Base-by-base conservation (phyloP, 805 yeast species). In the Spathaspora passalidarum region DNA sequence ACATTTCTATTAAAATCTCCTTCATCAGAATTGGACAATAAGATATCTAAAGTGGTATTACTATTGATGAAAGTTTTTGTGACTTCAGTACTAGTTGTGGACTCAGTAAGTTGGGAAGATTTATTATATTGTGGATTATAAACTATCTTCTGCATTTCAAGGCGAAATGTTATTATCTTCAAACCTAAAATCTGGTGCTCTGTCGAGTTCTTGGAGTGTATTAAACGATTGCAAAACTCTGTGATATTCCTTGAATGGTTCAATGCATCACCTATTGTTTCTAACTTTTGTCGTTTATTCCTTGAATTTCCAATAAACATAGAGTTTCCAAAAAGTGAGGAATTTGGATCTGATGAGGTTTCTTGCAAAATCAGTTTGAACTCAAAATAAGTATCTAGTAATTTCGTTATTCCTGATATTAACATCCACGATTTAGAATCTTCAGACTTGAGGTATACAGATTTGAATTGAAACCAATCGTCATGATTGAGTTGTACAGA, bases 341-440 rank as follows among this genome's bases (percentile, higher is more conserved):
- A 32, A 8, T 37, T 19, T 19, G 46, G 46, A 18, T 22, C 43
- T 35, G 20, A n/a, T 34, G 40, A 38, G n/a, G 37, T 11, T 20
- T 16, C n/a, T 26, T 36, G 19, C 18, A 41, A 10, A 9, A 25
- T 17, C 18, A 29, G 11, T 43, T 62, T 62, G 25, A 69, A 45
- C 3, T 43, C 40, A 48, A 60, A 75, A 45, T 62, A 76, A 2
- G 62, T 41, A 1, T 44, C 34, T 0, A 75, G 23, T 2, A 78
- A 49, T 34, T 55, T 62, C 0, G 63, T 45, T 6, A 72, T 22
- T 0, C 78, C 80, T 6, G 56, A 44, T 1, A 63, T 43, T 3
- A 68, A 49, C 10, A 79, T 56, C 84, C 84, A 80, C 0, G 69
- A 58, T 7, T 48, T 51, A 37, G 46, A 39, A 23, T 56, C 39